Evolutionary conservation across 2,329 filamentous ascomycete species (phyloP).

Genomic region (Clarireedia hainanense): DNA sequence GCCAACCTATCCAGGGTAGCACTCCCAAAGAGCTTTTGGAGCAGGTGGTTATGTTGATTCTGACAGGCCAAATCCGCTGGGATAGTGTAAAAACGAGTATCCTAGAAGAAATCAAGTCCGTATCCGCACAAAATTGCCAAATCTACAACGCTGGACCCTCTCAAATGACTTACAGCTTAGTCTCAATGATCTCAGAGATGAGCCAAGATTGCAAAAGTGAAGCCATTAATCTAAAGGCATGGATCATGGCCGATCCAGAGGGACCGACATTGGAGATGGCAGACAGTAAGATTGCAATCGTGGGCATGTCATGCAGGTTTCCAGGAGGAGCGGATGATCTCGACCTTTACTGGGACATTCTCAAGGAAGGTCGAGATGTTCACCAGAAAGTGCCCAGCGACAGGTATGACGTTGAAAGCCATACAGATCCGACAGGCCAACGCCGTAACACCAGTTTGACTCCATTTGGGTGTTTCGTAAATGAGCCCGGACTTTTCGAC

Average conservation of each 20-base stretch:
- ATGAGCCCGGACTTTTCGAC: conserved; percentile 67
- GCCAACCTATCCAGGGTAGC: conserved; percentile 23
- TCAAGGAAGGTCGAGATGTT: conserved; percentile 67
- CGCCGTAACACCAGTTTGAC: conserved; percentile 67
- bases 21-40: conserved; percentile 23
- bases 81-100: background rate
- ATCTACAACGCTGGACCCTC: background rate
- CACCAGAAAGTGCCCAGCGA: conserved; percentile 52
- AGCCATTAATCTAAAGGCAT: background rate
- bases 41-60: conserved; percentile 26
- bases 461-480: conserved; percentile 60
- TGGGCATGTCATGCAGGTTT: conserved; percentile 71
- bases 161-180: background rate
- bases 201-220: background rate
- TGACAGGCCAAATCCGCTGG: conserved; percentile 26
- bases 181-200: background rate
- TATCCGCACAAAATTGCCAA: background rate
- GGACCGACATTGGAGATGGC: background rate
- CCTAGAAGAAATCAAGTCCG: background rate
- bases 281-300: conserved; percentile 72
- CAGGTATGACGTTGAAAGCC: conserved; percentile 61
- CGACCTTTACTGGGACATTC: conserved; percentile 63
- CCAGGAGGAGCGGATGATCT: conserved; percentile 57
- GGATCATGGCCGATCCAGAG: background rate
- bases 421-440: conserved; percentile 63